Evolutionary conservation across 2,329 filamentous ascomycete species (phyloP), one percentile per base, ranked within the genome.

Genomic region (Monosporascus cannonballus): DNA sequence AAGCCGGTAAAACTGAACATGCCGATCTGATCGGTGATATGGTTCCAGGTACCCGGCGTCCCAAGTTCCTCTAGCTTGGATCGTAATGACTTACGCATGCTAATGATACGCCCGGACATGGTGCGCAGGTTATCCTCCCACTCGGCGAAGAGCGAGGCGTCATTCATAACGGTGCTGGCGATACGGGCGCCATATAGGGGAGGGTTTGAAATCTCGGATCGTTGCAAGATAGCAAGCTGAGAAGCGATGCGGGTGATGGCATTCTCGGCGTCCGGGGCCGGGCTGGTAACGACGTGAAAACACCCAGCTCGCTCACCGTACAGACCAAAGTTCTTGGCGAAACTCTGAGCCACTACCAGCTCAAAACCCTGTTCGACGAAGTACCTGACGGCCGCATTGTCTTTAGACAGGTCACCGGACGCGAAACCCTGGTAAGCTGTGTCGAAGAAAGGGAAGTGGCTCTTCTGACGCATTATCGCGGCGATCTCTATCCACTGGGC

Each of bases 401-500:
- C 94, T 55, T 85, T 83, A 62, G 81, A 78, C 20, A 97, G 82
- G 69, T 95, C 86, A 54, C 94, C 94, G 1, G 94, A 96, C 3
- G 94, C 94, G 69, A 99, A 99, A 53, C 94, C 93, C 74, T 97
- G 94, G 78, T 99, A 99, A 52, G 94, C 94, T 59, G 84, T 90
- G 78, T 99, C 94, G 74, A 99, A 97, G 83, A 99, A 97, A 64
- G 94, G 93, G 76, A 99, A 96, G 72, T 95, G 93, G 58, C 83
- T 83, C 74, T 87, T 90, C 65, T 83, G 72, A 64, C 81, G 82
- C 71, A 97, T 85, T 45, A 96, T 72, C 44, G 78, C 71, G 50
- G 93, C 91, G 56, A 99, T 84, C 74, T 95, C 82, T 71, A 87
- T 90, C 94, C 94, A 99, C 76, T 99, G 94, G 51, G 93, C 90